Evolutionary conservation across 176 grass and related monocot genomes (phyloP).

Genomic region (Pontederia paniculata): DNA sequence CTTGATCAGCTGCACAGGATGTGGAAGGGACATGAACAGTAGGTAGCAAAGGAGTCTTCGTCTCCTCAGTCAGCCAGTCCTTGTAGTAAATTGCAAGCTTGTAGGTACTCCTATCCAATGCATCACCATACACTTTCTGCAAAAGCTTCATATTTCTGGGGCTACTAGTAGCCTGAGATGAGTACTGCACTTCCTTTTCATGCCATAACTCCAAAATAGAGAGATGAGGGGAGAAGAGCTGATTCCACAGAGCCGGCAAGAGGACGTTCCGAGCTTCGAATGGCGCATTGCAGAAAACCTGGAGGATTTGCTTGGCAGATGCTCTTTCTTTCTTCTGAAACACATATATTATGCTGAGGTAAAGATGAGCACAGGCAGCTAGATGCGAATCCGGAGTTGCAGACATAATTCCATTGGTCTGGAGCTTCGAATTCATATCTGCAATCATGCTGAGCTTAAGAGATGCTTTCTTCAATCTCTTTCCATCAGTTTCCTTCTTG

Average conservation of each 20-base stretch:
- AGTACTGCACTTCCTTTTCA: conserved; percentile 28
- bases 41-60: conserved; percentile 23
- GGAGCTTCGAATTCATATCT: neutral
- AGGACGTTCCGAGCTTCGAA: conserved; percentile 31
- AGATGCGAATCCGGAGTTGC: conserved; percentile 18
- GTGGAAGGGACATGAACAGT: conserved; percentile 27
- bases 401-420: neutral
- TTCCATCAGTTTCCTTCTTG: neutral
- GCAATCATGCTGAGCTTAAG: conserved; percentile 2
- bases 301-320: conserved; percentile 44
- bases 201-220: conserved; percentile 50
- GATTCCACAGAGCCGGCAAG: conserved; percentile 50
- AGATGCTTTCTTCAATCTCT: conserved; percentile 6
- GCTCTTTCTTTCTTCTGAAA: conserved; percentile 1
- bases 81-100: conserved; percentile 66
- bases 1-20: conserved; percentile 21
- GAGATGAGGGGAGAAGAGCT: conserved; percentile 39
- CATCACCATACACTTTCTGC: conserved; percentile 27
- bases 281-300: conserved; percentile 52
- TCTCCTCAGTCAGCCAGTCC: conserved; percentile 63
- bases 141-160: conserved; percentile 27
- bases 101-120: conserved; percentile 39
- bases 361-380: conserved; percentile 18
- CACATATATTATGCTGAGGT: conserved; percentile 18
- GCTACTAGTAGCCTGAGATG: conserved; percentile 2